Evolutionary conservation across 1,139 yeast genomes (phyloP), one percentile per base, ranked within the genome.

Genomic region (Scheffersomyces illinoinensis): DNA sequence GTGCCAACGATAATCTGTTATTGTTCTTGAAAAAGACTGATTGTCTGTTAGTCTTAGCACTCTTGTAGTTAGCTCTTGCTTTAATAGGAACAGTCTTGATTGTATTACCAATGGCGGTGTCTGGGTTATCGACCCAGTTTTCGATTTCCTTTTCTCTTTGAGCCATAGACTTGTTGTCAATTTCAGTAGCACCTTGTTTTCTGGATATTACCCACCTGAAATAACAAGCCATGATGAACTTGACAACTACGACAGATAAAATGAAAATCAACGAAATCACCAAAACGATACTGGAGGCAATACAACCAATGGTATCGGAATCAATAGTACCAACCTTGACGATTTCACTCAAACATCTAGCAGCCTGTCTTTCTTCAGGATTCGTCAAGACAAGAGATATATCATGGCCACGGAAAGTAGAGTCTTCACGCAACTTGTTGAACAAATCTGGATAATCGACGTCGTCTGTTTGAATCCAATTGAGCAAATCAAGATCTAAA

Each of bases 281-380:
- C 62, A 95, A 82, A 1, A 93, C 97, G 54, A 93, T 87, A 62
- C 85, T 81, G 1, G 98, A 91, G 0, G 98, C 97, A 73, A 95
- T 88, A 76, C 99, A 95, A n/a, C 99, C 99, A 68, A 95, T 87
- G 14, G 97, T 87, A 58, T 91, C 93, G 0, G 96, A 86, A 71
- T 95, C 98, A 58, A 95, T 86, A 54, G 86, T 87, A 24, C 99
- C 99, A 23, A 93, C 96, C 75, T 89, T 91, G 58, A 91, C 81
- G 59, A 91, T 90, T 73, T 95, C 98, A n/a, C 90, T 80, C 57
- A 95, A 78, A 75, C 99, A 95, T 68, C 88, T 85, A 18, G 96
- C 96, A 8, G 88, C 85, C 66, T 84, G 83, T 60, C 93, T 84
- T 65, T 91, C 93, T 24, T 78, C 77, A 20, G 90, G 83, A 59